A percentile compares a stretch with the other conserved stretches of the same genome.
phyloP scores from a whole-genome alignment of 768 basidiomycete genomes.

The Podaxis rugospora region DNA sequence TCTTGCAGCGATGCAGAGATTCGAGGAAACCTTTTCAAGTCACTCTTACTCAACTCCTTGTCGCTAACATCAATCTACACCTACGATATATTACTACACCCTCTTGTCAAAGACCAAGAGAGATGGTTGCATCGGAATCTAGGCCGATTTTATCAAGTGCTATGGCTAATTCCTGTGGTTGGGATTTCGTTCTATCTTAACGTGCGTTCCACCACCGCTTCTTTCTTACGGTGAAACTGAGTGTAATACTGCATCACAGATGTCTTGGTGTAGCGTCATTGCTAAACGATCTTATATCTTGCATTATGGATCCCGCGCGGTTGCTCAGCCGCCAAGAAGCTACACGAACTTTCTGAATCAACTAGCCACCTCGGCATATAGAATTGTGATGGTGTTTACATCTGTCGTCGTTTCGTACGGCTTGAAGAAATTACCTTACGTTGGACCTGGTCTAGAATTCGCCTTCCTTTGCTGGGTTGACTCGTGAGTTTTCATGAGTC shows the following conservation, averaged over 20 bases:
- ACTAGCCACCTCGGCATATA: slow-evolving; percentile 77
- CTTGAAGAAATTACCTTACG: slow-evolving; percentile 57
- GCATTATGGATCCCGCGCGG: slow-evolving; percentile 62
- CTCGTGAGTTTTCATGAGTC: slow-evolving; percentile 51
- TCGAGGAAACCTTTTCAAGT: slow-evolving; percentile 71
- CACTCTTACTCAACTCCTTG: slow-evolving; percentile 64
- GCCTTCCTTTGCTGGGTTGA: slow-evolving; percentile 83
- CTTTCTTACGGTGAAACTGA: neutral
- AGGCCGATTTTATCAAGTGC: slow-evolving; percentile 68
- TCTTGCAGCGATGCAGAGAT: slow-evolving; percentile 65
- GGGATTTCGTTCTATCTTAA: slow-evolving; percentile 78
- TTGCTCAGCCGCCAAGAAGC: slow-evolving; percentile 47
- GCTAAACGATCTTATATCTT: slow-evolving; percentile 71
- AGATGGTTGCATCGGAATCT: slow-evolving; percentile 71
- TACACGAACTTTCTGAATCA: slow-evolving; percentile 70
- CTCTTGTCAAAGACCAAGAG: slow-evolving; percentile 57
- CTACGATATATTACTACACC: slow-evolving; percentile 70
- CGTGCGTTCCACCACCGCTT: slow-evolving; percentile 38
- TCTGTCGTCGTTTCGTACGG: slow-evolving; percentile 66
- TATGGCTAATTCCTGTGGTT: slow-evolving; percentile 80
- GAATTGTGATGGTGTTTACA: slow-evolving; percentile 76
- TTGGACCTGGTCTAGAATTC: slow-evolving; percentile 60
- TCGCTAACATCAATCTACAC: slow-evolving; percentile 70
- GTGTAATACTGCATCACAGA: slow-evolving; percentile 35
- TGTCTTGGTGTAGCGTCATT: slow-evolving; percentile 71